phyloP scores from a whole-genome alignment of 2,329 filamentous ascomycete genomes.

The Sporothrix pseudoabietina region DNA sequence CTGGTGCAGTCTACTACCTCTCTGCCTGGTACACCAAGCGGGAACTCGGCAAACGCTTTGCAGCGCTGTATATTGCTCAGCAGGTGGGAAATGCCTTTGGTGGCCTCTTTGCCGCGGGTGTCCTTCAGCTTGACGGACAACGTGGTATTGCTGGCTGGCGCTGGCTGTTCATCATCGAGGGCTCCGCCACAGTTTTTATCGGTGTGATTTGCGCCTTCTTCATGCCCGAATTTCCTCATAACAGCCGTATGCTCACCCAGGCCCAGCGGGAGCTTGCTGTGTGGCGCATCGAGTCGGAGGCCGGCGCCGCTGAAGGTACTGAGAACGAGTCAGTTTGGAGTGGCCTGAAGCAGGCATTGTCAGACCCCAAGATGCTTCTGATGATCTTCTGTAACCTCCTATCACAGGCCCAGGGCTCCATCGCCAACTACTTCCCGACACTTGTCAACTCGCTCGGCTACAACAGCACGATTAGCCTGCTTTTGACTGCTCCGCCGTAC shows the following conservation, averaged over 20 bases:
- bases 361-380: constrained; percentile 29
- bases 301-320: constrained; percentile 45
- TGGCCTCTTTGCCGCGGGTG: constrained; percentile 53
- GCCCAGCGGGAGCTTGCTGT: constrained; percentile 41
- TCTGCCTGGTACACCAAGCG: constrained; percentile 47
- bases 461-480: constrained; percentile 45
- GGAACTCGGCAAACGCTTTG: constrained; percentile 45
- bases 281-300: constrained; percentile 41
- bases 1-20: constrained; percentile 47
- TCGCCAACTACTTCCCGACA: constrained; percentile 41
- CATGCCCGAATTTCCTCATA: constrained; percentile 47
- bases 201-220: constrained; percentile 41
- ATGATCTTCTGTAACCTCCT: constrained; percentile 38
- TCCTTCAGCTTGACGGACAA: constrained; percentile 50
- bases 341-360: constrained; percentile 33
- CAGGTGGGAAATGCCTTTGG: constrained; percentile 60
- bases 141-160: constrained; percentile 54
- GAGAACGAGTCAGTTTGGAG: constrained; percentile 40
- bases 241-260: constrained; percentile 42
- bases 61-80: constrained; percentile 57
- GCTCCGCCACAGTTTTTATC: constrained; percentile 48
- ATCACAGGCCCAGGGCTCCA: constrained; percentile 44
- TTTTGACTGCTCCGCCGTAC: constrained; percentile 53
- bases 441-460: constrained; percentile 43
- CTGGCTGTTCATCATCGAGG: constrained; percentile 55